Percentiles rank a stretch among this genome's conserved stretches.
Evolutionary conservation across 129 eudicot species (phyloP).

Genomic region (Arctium lappa): DNA sequence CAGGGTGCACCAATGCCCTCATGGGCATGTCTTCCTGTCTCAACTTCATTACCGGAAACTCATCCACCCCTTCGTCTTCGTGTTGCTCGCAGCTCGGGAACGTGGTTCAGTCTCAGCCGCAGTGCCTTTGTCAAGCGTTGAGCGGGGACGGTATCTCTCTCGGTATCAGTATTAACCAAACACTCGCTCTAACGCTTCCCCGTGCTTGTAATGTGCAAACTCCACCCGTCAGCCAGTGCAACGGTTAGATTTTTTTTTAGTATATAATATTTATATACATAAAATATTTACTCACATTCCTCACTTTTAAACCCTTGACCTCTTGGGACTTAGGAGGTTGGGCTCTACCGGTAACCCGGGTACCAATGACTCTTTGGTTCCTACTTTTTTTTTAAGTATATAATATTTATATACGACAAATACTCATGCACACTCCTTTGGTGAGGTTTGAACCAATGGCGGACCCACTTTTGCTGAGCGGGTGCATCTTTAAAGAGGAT

Average conservation of each 20-base stretch:
- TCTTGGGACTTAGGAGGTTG: too few species aligned
- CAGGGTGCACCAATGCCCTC: slow-evolving; percentile 67
- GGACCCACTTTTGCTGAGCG: too few species aligned
- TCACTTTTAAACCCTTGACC: too few species aligned
- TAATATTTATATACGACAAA: background rate
- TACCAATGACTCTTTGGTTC: too few species aligned
- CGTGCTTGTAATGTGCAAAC: slow-evolving; percentile 65
- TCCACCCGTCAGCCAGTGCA: slow-evolving; percentile 63
- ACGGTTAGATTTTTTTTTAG: slow-evolving; percentile 30
- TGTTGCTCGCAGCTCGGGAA: slow-evolving; percentile 70
- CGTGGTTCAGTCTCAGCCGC: slow-evolving; percentile 63
- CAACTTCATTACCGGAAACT: slow-evolving; percentile 56
- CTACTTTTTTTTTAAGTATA: too few species aligned
- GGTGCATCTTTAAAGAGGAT: too few species aligned
- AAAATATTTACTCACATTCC: too few species aligned
- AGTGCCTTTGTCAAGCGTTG: slow-evolving; percentile 57
- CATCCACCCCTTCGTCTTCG: slow-evolving; percentile 69
- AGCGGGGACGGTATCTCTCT: slow-evolving; percentile 41
- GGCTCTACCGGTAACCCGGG: too few species aligned
- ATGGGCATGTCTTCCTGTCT: slow-evolving; percentile 67
- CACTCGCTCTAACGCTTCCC: slow-evolving; percentile 59
- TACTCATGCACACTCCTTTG: background rate
- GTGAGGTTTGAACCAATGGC: background rate
- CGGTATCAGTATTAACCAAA: slow-evolving; percentile 54
- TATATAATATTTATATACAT: too few species aligned